A percentile compares a stretch with the other conserved stretches of the same genome.
Conservation (phyloP, 2,329 filamentous ascomycete genomes). For the Fusarium sp. region DNA sequence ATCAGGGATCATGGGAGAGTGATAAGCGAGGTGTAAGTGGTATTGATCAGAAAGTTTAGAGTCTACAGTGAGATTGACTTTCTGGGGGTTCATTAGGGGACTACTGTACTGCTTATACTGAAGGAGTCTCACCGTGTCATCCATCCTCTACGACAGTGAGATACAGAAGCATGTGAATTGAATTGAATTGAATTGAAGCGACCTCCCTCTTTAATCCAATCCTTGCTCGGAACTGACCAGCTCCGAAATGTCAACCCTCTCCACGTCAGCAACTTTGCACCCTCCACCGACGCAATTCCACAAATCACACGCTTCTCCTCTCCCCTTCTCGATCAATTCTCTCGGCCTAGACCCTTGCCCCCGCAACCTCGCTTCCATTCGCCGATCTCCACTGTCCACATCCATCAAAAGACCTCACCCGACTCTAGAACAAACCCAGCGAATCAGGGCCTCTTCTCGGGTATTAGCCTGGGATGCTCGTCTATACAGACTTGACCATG, state of each 20-base stretch:
- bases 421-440: conserved; percentile 4
- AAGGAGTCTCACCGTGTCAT: neutral
- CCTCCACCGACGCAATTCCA: conserved; percentile 1
- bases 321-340: conserved; percentile 23
- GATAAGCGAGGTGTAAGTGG: conserved; percentile 26
- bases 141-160: neutral
- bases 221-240: conserved; percentile 18
- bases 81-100: neutral
- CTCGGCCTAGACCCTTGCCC: conserved; percentile 14
- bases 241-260: conserved; percentile 19
- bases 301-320: conserved; percentile 13
- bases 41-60: neutral
- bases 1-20: conserved; percentile 5
- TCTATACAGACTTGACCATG: conserved; percentile 12
- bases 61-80: neutral
- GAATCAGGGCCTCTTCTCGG: conserved; percentile 14
- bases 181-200: neutral
- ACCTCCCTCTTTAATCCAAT: conserved; percentile 1
- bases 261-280: conserved; percentile 21
- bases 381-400: conserved; percentile 15
- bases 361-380: conserved; percentile 32
- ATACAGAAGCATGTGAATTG: neutral
- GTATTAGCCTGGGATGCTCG: conserved; percentile 24
- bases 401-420: conserved; percentile 8
- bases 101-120: neutral